These are phyloP conservation scores for Lolium multiflorum DNA, from an alignment of 176 grass and related monocot genomes.

Conservation along the genomic window DNA sequence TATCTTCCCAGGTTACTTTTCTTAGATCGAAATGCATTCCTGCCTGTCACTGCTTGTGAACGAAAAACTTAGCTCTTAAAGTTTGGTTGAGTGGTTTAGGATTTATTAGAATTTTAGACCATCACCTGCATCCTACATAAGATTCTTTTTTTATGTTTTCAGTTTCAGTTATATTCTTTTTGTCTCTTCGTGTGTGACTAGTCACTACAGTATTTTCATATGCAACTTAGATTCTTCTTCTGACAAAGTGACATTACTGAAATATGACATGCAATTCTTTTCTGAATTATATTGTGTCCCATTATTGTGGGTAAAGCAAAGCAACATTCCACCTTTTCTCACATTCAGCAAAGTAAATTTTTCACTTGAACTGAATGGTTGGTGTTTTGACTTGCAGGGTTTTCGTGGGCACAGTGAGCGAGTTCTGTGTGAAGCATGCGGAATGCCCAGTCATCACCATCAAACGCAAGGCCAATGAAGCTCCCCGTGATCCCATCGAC, in stretches of 20 bases:
- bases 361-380: neutral
- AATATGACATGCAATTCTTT: neutral
- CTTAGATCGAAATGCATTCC: neutral
- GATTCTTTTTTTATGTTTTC: neutral
- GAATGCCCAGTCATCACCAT: constrained; percentile 93
- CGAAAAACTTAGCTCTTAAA: neutral
- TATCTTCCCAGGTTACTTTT: neutral
- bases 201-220: neutral
- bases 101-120: neutral
- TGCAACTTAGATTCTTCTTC: constrained; percentile 14
- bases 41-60: neutral
- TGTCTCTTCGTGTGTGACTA: neutral
- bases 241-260: constrained; percentile 17
- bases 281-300: neutral
- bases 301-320: neutral
- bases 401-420: constrained; percentile 91
- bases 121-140: constrained; percentile 2
- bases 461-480: constrained; percentile 81
- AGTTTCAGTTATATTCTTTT: neutral
- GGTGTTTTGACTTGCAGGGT: constrained; percentile 57
- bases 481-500: constrained; percentile 82
- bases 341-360: neutral
- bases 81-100: neutral
- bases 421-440: constrained; percentile 94
- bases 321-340: neutral